Conservation (phyloP, 176 grass and related monocot genomes). For the Raddia distichophylla region DNA sequence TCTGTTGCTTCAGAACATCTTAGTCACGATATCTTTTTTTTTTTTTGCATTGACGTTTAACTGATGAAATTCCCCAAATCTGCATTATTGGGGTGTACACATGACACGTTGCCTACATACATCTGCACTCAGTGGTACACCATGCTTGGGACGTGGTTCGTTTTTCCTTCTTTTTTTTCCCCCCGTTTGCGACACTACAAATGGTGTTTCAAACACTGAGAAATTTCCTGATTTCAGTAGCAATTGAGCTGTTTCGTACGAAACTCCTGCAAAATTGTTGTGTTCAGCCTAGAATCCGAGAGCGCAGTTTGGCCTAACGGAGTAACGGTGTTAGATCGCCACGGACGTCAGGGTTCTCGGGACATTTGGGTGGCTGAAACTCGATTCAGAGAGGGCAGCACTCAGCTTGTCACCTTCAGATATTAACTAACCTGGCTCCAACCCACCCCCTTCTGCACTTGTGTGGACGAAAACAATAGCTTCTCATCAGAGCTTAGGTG, state of each 20-base stretch:
- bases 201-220: too few species aligned
- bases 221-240: too few species aligned
- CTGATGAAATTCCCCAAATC: background rate
- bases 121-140: background rate
- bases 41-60: background rate
- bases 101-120: background rate
- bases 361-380: conserved; percentile 25
- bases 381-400: background rate
- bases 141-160: background rate
- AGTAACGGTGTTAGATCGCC: conserved; percentile 7
- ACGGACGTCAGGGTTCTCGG: background rate
- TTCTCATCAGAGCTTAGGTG: too few species aligned
- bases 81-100: background rate
- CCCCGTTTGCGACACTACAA: too few species aligned
- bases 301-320: background rate
- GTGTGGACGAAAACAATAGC: background rate
- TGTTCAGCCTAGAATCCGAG: background rate
- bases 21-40: background rate
- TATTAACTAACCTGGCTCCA: background rate
- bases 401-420: conserved; percentile 12
- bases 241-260: too few species aligned
- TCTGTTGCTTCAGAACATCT: background rate
- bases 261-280: too few species aligned
- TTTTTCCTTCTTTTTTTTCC: too few species aligned
- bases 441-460: background rate